phyloP scores from a whole-genome alignment of 1,284 basidiomycete species.

The Malassezia dermatis region DNA sequence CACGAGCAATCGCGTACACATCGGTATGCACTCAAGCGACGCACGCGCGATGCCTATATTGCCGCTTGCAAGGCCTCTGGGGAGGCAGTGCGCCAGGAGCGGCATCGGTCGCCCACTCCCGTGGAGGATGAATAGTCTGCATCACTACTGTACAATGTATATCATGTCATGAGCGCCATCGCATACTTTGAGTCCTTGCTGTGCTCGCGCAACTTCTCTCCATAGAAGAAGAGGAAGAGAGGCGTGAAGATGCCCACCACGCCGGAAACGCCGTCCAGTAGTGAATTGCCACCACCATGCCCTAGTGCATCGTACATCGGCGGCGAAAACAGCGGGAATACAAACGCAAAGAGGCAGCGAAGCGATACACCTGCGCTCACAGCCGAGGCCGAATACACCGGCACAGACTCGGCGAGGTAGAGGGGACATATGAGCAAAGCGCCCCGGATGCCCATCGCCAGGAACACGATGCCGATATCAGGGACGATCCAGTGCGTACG shows the following conservation, averaged over 20 bases:
- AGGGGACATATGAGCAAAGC: slow-evolving; percentile 15
- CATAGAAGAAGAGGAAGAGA: background rate
- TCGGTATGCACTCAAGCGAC: slow-evolving; percentile 14
- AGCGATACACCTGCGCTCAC: slow-evolving; percentile 7
- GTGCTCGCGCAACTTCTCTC: background rate
- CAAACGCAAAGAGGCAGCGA: slow-evolving; percentile 36
- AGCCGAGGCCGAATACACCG: slow-evolving; percentile 20
- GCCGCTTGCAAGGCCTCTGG: background rate
- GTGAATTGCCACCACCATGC: slow-evolving; percentile 52
- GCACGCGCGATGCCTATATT: slow-evolving; percentile 12
- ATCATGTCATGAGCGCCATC: background rate
- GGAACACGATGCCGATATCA: slow-evolving; percentile 49
- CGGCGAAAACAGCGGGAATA: slow-evolving; percentile 64
- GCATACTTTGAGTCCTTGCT: background rate
- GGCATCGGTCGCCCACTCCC: background rate
- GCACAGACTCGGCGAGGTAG: slow-evolving; percentile 21
- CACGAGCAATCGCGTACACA: slow-evolving; percentile 29
- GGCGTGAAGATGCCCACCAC: background rate
- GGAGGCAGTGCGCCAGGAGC: background rate
- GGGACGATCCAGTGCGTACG: slow-evolving; percentile 59
- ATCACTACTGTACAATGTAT: background rate
- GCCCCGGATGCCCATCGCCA: slow-evolving; percentile 18
- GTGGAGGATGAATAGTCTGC: background rate
- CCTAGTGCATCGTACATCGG: slow-evolving; percentile 56
- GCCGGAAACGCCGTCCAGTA: slow-evolving; percentile 19